These are phyloP conservation scores for Ascoidea rubescens DNA, from an alignment of 805 yeast species.

Conservation along the genomic window DNA sequence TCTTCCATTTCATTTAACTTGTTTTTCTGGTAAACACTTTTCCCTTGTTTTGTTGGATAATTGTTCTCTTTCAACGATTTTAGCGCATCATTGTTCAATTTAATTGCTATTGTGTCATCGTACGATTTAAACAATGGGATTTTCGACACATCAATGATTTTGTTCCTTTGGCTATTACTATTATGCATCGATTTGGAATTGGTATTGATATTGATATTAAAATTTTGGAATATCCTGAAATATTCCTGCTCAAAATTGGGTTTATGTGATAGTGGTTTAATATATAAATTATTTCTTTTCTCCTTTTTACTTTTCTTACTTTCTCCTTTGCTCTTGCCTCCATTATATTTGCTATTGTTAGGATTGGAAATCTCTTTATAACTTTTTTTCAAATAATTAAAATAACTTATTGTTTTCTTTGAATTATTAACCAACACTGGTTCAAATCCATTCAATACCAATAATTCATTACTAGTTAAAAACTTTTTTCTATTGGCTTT, in stretches of 20 bases:
- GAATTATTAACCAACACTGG: not conserved
- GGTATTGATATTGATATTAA: not conserved
- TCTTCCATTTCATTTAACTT: not conserved
- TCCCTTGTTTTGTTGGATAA: too few relatives aligned
- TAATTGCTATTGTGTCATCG: not conserved
- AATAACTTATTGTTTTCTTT: too few relatives aligned
- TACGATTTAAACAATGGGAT: not conserved
- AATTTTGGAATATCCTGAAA: not conserved
- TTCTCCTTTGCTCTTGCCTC: not conserved
- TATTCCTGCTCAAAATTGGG: not conserved
- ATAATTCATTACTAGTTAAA: not conserved
- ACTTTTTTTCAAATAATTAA: too few relatives aligned
- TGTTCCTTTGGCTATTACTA: too few relatives aligned
- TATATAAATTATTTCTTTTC: not conserved
- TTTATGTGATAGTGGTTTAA: not conserved
- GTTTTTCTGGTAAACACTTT: not conserved
- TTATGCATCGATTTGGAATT: not conserved
- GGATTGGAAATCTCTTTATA: not conserved
- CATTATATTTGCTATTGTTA: not conserved
- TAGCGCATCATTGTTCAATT: too few relatives aligned
- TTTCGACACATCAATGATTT: not conserved
- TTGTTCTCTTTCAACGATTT: too few relatives aligned
- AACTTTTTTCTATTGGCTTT: not conserved
- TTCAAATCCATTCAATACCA: not conserved
- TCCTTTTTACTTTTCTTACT: not conserved